A percentile compares a stretch with the other conserved stretches of the same genome.
Conservation (phyloP, 2,329 filamentous ascomycete genomes). For the Phaeoacremonium minimum region DNA sequence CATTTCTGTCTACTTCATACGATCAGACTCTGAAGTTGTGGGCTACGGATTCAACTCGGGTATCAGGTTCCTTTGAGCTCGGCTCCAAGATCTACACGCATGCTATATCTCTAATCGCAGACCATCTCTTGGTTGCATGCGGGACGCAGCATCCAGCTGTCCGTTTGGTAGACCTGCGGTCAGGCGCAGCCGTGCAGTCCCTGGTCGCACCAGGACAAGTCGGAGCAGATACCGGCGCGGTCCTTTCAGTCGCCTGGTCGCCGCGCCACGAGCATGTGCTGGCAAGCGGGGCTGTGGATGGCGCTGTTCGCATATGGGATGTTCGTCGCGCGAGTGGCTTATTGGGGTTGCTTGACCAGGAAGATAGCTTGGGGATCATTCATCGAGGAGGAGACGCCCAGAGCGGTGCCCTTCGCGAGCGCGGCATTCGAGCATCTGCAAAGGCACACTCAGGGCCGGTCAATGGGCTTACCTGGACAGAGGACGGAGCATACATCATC, state of each 20-base stretch:
- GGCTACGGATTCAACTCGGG: constrained; percentile 56
- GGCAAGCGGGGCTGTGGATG: constrained; percentile 80
- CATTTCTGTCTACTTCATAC: constrained; percentile 74
- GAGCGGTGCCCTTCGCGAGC: constrained; percentile 22
- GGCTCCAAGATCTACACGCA: constrained; percentile 71
- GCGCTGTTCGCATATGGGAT: constrained; percentile 82
- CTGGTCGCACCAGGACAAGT: constrained; percentile 57
- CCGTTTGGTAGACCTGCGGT: constrained; percentile 80
- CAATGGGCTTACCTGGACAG: constrained; percentile 81
- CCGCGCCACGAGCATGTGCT: constrained; percentile 75
- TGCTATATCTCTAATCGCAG: constrained; percentile 67
- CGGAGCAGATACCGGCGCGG: constrained; percentile 44
- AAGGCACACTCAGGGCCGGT: constrained; percentile 77
- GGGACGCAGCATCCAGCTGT: constrained; percentile 83
- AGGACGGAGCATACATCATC: constrained; percentile 71
- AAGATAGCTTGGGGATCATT: constrained; percentile 71
- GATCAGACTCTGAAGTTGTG: constrained; percentile 75
- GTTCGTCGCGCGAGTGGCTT: constrained; percentile 73
- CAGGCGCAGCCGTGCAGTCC: constrained; percentile 70
- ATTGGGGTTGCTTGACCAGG: constrained; percentile 75
- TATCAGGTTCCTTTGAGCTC: constrained; percentile 65
- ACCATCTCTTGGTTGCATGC: constrained; percentile 77
- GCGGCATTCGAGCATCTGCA: constrained; percentile 40
- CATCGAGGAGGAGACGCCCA: constrained; percentile 28
- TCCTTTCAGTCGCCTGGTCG: constrained; percentile 75